Evolutionary conservation across 805 yeast species (phyloP).

Genomic region (Suhomyces canberraensis): DNA sequence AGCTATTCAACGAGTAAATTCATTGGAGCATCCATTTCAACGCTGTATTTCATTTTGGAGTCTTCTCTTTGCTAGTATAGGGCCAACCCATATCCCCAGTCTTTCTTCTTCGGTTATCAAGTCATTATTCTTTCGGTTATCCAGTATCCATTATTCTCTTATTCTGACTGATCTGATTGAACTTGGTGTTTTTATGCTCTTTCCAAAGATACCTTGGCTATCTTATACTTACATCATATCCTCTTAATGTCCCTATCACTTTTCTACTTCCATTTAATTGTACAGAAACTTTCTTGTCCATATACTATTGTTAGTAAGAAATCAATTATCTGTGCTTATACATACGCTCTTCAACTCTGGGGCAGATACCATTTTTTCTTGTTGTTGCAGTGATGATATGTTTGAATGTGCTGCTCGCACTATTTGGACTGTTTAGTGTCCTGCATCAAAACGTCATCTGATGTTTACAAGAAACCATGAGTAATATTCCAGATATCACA

Average conservation of each 20-base stretch:
- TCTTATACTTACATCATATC: conserved; percentile 65
- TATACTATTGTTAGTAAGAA: conserved; percentile 50
- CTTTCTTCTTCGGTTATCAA: no score
- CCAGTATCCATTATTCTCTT: no score
- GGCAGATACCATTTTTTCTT: conserved; percentile 62
- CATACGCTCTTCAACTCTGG: conserved; percentile 58
- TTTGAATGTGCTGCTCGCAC: no score
- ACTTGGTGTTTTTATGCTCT: no score
- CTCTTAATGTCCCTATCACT: conserved; percentile 77
- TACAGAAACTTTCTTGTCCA: conserved; percentile 72
- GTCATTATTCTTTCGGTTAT: no score
- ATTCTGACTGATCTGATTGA: no score
- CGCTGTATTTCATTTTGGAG: no score
- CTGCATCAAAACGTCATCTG: background rate
- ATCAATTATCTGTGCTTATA: conserved; percentile 11
- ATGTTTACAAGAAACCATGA: conserved; percentile 10
- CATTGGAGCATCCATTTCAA: no score
- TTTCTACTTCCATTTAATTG: conserved; percentile 77
- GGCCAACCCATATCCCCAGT: no score
- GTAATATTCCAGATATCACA: conserved; percentile 23
- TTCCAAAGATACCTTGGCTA: no score
- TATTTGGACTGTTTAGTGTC: background rate
- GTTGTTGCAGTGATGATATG: no score
- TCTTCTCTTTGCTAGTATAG: no score
- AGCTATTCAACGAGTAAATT: conserved; percentile 1